phyloP scores from a whole-genome alignment of 768 basidiomycete genomes.

The Suillus subalutaceus region DNA sequence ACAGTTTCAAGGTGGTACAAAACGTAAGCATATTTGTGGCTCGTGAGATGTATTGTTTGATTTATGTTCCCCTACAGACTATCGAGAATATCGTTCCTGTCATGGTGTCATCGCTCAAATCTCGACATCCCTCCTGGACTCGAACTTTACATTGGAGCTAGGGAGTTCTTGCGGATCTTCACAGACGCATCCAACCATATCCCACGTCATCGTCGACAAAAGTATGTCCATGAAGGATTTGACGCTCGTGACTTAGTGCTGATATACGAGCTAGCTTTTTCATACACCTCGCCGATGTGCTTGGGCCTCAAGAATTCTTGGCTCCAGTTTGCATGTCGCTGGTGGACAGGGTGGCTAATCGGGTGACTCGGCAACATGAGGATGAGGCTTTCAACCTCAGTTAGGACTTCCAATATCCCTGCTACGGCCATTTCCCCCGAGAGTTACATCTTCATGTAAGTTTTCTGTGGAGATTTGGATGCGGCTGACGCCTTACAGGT shows the following conservation, averaged over 20 bases:
- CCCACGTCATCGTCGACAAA: conserved; percentile 89
- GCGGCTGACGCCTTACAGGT: conserved; percentile 41
- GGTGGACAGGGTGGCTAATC: conserved; percentile 74
- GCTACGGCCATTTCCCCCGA: conserved; percentile 56
- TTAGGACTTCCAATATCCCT: conserved; percentile 70
- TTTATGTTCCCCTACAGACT: conserved; percentile 53
- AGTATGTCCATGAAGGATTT: conserved; percentile 49
- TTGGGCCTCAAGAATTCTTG: conserved; percentile 81
- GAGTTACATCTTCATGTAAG: conserved; percentile 57
- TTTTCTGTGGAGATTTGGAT: background rate
- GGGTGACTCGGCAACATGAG: conserved; percentile 61
- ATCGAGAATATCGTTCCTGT: conserved; percentile 93
- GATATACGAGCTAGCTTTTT: conserved; percentile 66
- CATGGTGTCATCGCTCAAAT: conserved; percentile 79
- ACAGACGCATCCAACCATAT: conserved; percentile 92
- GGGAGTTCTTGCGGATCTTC: conserved; percentile 88
- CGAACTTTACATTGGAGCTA: conserved; percentile 67
- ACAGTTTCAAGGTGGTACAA: conserved; percentile 94
- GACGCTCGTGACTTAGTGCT: conserved; percentile 11
- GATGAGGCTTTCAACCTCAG: conserved; percentile 60
- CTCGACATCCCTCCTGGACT: conserved; percentile 53
- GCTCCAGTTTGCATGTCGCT: conserved; percentile 84
- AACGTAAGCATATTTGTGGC: conserved; percentile 52
- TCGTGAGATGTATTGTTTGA: background rate
- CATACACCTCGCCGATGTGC: conserved; percentile 78